Conservation (phyloP, 306 rosid genomes). For the Adenanthera pavonina region DNA sequence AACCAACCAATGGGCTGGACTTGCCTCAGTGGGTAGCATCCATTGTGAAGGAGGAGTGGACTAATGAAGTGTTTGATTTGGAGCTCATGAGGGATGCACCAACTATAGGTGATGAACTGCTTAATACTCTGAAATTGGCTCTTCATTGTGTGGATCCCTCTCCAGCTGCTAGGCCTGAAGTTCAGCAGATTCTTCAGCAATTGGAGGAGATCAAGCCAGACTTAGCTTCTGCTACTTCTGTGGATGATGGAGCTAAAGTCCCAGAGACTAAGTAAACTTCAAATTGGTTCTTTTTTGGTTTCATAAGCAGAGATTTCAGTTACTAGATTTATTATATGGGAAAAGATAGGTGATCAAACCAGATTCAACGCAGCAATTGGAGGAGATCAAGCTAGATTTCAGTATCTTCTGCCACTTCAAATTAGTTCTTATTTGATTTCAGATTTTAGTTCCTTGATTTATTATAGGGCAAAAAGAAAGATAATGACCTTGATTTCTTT, state of each 20-base stretch:
- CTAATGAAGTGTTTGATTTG: constrained; percentile 72
- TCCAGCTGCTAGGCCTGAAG: constrained; percentile 81
- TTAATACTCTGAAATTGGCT: constrained; percentile 82
- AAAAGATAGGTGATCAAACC: background rate
- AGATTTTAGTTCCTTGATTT: constrained; percentile 1
- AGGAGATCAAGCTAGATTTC: too few relatives aligned
- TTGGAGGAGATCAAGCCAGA: constrained; percentile 77
- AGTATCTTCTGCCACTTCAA: background rate
- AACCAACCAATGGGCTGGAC: constrained; percentile 79
- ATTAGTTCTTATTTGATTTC: background rate
- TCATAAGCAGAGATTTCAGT: background rate
- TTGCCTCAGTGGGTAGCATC: constrained; percentile 96
- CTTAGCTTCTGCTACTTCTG: constrained; percentile 44
- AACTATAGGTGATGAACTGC: constrained; percentile 68
- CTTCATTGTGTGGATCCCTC: constrained; percentile 91
- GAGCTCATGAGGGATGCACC: constrained; percentile 81
- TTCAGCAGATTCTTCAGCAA: constrained; percentile 76
- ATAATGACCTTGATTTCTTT: background rate
- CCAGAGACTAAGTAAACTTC: background rate
- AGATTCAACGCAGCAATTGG: too few relatives aligned
- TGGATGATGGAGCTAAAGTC: constrained; percentile 45
- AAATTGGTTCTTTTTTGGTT: background rate
- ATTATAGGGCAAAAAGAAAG: background rate
- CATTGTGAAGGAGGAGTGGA: constrained; percentile 62
- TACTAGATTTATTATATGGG: background rate